phyloP scores from a whole-genome alignment of 1,284 basidiomycete species.

The Limonomyces culmigenus region DNA sequence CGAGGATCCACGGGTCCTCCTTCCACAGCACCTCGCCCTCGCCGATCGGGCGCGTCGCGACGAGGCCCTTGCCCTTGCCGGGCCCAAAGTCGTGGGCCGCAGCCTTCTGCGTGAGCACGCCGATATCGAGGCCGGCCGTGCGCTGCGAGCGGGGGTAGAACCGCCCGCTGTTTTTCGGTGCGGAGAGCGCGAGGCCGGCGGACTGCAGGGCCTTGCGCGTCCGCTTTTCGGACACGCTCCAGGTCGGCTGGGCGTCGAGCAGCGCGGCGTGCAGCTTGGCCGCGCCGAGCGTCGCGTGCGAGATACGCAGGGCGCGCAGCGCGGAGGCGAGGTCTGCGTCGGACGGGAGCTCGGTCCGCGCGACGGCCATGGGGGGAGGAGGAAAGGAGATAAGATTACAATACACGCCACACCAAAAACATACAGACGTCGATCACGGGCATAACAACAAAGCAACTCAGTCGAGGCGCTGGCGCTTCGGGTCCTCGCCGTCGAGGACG shows the following conservation, averaged over 20 bases:
- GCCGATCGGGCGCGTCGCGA: slow-evolving; percentile 48
- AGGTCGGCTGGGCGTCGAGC: slow-evolving; percentile 38
- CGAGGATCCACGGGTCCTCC: slow-evolving; percentile 59
- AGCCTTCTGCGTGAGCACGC: slow-evolving; percentile 45
- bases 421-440: not conserved
- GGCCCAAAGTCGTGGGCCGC: slow-evolving; percentile 53
- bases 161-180: slow-evolving; percentile 5
- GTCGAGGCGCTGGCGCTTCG: not conserved
- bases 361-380: not conserved
- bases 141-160: slow-evolving; percentile 47
- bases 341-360: slow-evolving; percentile 12
- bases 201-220: slow-evolving; percentile 51
- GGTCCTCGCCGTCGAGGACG: not conserved
- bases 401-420: too few species aligned
- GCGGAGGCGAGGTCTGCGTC: slow-evolving; percentile 29
- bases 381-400: not conserved
- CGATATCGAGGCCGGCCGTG: slow-evolving; percentile 45
- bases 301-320: slow-evolving; percentile 23
- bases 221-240: slow-evolving; percentile 72
- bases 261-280: slow-evolving; percentile 52
- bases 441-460: too few species aligned
- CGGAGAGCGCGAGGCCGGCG: slow-evolving; percentile 27
- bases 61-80: slow-evolving; percentile 70
- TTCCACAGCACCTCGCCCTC: slow-evolving; percentile 70
- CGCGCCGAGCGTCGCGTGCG: slow-evolving; percentile 49